phyloP scores from a whole-genome alignment of 106 monocot species.

The Chionographis japonica region DNA sequence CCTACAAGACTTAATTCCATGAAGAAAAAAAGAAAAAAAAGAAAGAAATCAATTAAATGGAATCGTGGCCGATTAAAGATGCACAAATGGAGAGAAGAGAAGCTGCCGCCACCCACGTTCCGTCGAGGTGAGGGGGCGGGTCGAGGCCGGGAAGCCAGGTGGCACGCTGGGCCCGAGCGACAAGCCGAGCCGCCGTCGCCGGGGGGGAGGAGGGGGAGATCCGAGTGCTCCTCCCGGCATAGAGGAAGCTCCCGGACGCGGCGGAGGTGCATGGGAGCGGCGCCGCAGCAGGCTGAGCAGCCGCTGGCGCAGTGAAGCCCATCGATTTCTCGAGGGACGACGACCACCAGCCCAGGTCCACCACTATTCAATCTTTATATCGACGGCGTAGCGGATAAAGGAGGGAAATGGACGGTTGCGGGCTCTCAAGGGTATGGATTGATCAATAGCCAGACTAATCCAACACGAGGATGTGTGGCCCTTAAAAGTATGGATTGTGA shows the following conservation, averaged over 20 bases:
- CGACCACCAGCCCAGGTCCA: too few species aligned
- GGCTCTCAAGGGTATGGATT: too few species aligned
- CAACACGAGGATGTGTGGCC: too few species aligned
- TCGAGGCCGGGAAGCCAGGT: constrained; percentile 87
- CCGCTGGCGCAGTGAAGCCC: not conserved
- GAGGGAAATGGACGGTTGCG: not conserved
- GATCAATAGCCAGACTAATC: too few species aligned
- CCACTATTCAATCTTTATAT: too few species aligned
- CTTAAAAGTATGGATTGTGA: too few species aligned
- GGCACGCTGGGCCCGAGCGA: constrained; percentile 32
- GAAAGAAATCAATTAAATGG: not conserved
- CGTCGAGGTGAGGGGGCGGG: constrained; percentile 74
- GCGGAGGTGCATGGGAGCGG: not conserved
- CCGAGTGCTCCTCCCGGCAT: not conserved
- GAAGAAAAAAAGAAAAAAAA: not conserved
- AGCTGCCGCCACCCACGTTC: constrained; percentile 37
- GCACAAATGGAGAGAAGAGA: not conserved
- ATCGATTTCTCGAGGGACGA: not conserved
- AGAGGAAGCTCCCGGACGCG: not conserved
- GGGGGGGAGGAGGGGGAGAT: not conserved
- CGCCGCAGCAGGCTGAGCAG: not conserved
- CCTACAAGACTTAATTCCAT: constrained; percentile 29
- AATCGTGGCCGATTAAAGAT: not conserved
- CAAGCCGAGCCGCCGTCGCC: not conserved
- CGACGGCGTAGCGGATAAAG: too few species aligned